Conservation (phyloP, 148 eudicot genomes). For the Polygonum aviculare region DNA sequence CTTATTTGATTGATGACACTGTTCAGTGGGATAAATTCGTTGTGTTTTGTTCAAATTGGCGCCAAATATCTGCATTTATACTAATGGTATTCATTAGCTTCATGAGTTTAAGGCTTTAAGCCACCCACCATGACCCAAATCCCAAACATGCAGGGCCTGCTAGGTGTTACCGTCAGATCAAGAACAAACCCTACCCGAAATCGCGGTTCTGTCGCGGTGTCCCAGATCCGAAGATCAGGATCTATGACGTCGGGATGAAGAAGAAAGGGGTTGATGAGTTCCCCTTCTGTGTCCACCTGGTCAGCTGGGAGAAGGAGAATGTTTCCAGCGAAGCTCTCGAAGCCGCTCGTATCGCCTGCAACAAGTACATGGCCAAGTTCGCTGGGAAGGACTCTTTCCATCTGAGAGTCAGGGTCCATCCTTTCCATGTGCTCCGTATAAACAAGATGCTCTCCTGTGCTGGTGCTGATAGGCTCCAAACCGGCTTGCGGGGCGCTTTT, state of each 20-base stretch:
- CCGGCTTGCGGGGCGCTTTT: slow-evolving; percentile 65
- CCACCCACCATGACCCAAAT: too few species aligned
- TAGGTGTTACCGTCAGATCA: slow-evolving; percentile 39
- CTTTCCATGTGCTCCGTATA: slow-evolving; percentile 57
- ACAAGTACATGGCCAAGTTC: slow-evolving; percentile 56
- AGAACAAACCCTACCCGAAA: slow-evolving; percentile 46
- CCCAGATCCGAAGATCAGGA: slow-evolving; percentile 35
- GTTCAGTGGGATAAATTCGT: too few species aligned
- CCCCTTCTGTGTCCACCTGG: slow-evolving; percentile 27
- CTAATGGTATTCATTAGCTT: too few species aligned
- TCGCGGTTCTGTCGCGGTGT: slow-evolving; percentile 42
- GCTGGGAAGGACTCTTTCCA: slow-evolving; percentile 62
- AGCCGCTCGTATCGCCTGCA: slow-evolving; percentile 39
- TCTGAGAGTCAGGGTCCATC: slow-evolving; percentile 52
- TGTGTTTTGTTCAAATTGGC: too few species aligned
- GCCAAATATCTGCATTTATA: too few species aligned
- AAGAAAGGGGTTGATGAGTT: slow-evolving; percentile 16
- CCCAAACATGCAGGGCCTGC: slow-evolving; percentile 23
- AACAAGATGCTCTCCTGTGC: slow-evolving; percentile 68
- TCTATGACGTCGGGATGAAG: slow-evolving; percentile 20
- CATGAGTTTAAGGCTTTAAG: too few species aligned
- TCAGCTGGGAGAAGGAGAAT: slow-evolving; percentile 46
- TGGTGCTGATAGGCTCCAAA: slow-evolving; percentile 67
- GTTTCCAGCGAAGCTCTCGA: slow-evolving; percentile 38
- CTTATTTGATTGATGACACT: too few species aligned